Percentiles rank a stretch among this genome's conserved stretches.
Evolutionary conservation across 106 monocot species (phyloP).

Genomic region (Iris macrosiphon): DNA sequence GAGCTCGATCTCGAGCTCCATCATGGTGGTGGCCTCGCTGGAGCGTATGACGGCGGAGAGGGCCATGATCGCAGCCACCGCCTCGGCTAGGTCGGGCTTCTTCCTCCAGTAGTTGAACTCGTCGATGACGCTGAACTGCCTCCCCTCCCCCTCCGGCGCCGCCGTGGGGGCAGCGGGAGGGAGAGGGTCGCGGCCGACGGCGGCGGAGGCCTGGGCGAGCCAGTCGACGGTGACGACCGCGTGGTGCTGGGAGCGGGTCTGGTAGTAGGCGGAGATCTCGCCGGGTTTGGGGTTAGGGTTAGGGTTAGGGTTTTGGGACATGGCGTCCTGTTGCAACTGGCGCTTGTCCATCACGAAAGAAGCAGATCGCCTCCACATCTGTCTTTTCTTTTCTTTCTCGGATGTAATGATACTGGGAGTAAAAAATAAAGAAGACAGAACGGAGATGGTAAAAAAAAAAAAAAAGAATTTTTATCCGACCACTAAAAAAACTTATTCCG

Average conservation of each 20-base stretch:
- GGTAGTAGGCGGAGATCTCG: slow-evolving; percentile 83
- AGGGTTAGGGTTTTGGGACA: too few species aligned
- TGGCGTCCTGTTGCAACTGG: too few species aligned
- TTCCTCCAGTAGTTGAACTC: slow-evolving; percentile 96
- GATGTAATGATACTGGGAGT: too few species aligned
- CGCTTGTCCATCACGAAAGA: slow-evolving; percentile 77
- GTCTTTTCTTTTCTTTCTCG: too few species aligned
- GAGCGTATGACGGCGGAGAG: slow-evolving; percentile 70
- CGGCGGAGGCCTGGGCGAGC: slow-evolving; percentile 79
- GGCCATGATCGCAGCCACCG: slow-evolving; percentile 97
- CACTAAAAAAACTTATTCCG: too few species aligned
- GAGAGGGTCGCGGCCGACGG: slow-evolving; percentile 10
- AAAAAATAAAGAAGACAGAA: too few species aligned
- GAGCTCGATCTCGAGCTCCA: slow-evolving; percentile 97
- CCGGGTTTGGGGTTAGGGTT: slow-evolving; percentile 27
- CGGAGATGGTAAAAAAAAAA: too few species aligned
- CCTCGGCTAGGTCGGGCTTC: slow-evolving; percentile 95
- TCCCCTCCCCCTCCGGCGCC: slow-evolving; percentile 1
- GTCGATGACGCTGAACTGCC: slow-evolving; percentile 61
- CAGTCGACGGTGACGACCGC: slow-evolving; percentile 87
- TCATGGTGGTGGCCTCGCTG: slow-evolving; percentile 85
- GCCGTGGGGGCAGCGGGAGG: slow-evolving; percentile 1
- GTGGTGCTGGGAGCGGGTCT: slow-evolving; percentile 86
- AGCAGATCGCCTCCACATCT: slow-evolving; percentile 86
- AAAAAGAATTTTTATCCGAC: too few species aligned